Evolutionary conservation across 73 alveolate genomes (phyloP), one percentile per base, ranked within the genome.

Genomic region (Symbiodinium pilosum): DNA sequence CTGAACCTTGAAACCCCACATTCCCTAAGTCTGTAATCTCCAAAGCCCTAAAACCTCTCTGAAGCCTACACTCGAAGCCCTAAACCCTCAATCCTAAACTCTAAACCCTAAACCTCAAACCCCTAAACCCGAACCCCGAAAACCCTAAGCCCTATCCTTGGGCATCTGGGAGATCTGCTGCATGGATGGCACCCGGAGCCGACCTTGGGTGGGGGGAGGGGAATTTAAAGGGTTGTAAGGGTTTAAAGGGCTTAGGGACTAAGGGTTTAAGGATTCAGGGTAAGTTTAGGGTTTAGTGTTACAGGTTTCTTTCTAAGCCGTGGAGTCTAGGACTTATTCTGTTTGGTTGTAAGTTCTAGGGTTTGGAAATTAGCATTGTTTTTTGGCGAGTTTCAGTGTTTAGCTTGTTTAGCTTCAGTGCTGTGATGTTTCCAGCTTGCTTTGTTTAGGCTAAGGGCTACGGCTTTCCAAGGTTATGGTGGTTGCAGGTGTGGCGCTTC

Each of bases 161-260:
- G 71, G 97, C 40, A 91, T n/a, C 88, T 14, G 34, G 20, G 87
- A 44, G 51, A 91, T 87, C 81, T 91, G 88, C 83, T 91, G 97
- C 88, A 41, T 43, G 81, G 39, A 32, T 39, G 97, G 97, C 97
- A 71, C 97, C 30, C 97, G 32, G 28, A 91, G 42, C 54, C 64
- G 97, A 40, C 97, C 97, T 91, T 12, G 36, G 86, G 21, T 1
- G 30, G 83, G 38, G 32, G 11, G 32, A 9, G 28, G 11, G 83
- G 39, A 20, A n/a, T 11, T 26, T 30, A 4, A 64, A 36, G 32
- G 40, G n/a, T n/a, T n/a, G 14, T n/a, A 39, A 39, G 83, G 39
- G 4, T 4, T n/a, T n/a, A 0, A 4, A 32, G 43, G 85, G 85
- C 0, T 32, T 71, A 3, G 85, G 41, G 41, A 11, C 5, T 1